A percentile compares a stretch with the other conserved stretches of the same genome.
Evolutionary conservation across 495 filamentous ascomycete species (phyloP).

Genomic region (Copromyces sp.): DNA sequence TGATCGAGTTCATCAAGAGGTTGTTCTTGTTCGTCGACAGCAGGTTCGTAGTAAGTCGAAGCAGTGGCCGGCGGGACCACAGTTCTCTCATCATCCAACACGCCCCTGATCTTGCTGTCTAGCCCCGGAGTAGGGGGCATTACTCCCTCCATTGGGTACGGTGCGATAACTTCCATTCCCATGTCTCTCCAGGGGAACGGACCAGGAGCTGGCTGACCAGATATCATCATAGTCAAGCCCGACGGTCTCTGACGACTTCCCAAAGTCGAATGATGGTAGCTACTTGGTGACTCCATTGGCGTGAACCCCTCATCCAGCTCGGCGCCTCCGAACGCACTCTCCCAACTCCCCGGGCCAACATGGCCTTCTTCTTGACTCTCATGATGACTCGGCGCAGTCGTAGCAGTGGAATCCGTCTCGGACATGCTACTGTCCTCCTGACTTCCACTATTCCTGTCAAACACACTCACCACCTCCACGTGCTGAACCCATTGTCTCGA

Average conservation of each 20-base stretch:
- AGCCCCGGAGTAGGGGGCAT: constrained; percentile 15
- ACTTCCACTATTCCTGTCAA: not conserved
- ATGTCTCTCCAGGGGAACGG: not conserved
- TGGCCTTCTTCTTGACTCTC: constrained; percentile 14
- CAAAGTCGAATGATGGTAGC: not conserved
- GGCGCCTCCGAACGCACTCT: constrained; percentile 6
- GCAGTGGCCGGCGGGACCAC: not conserved
- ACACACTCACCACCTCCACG: not conserved
- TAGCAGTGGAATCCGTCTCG: constrained; percentile 30
- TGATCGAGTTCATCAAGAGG: not conserved
- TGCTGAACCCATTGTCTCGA: too few relatives aligned
- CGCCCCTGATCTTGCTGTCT: not conserved
- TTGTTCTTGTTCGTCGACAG: not conserved
- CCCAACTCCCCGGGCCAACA: constrained; percentile 11
- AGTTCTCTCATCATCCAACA: constrained; percentile 11
- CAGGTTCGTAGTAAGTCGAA: not conserved
- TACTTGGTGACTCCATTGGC: not conserved
- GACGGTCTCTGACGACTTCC: not conserved
- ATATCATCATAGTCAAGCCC: not conserved
- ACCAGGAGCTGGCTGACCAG: not conserved
- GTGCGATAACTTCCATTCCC: not conserved
- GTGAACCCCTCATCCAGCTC: not conserved
- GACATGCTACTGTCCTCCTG: constrained; percentile 42
- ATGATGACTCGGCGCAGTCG: constrained; percentile 23
- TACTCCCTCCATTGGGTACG: constrained; percentile 13